phyloP scores from a whole-genome alignment of 192 early-diverging fungal species.

The Jimgerdemannia flammicorona region DNA sequence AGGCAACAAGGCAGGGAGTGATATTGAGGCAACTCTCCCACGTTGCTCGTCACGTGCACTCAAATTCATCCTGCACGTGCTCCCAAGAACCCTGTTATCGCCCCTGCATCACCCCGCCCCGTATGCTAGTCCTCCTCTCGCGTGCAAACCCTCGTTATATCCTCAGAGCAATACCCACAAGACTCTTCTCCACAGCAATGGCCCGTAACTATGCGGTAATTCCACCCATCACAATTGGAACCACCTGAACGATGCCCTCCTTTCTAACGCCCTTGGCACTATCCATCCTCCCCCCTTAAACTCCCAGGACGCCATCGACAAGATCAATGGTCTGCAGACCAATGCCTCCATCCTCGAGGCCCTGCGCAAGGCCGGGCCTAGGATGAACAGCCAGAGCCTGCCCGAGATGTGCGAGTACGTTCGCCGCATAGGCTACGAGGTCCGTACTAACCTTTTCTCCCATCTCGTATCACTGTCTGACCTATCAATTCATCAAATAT shows the following conservation, averaged over 20 bases:
- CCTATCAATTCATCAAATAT: background rate
- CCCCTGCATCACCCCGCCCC: too few relatives aligned
- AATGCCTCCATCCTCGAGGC: slow-evolving; percentile 76
- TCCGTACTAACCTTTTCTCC: slow-evolving; percentile 18
- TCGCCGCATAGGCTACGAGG: slow-evolving; percentile 72
- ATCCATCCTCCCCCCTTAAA: background rate
- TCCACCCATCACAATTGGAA: background rate
- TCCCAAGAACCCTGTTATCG: too few relatives aligned
- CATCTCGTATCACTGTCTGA: background rate
- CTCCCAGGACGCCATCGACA: slow-evolving; percentile 67
- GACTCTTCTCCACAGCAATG: background rate
- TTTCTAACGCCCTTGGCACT: background rate
- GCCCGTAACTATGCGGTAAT: background rate
- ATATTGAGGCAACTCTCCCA: too few relatives aligned
- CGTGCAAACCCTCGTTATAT: too few relatives aligned
- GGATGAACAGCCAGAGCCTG: slow-evolving; percentile 54
- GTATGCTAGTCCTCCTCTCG: too few relatives aligned
- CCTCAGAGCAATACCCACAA: too few relatives aligned
- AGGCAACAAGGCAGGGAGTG: too few relatives aligned
- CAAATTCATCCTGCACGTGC: too few relatives aligned
- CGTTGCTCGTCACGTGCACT: too few relatives aligned
- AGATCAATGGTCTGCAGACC: slow-evolving; percentile 83
- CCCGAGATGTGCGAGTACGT: slow-evolving; percentile 66
- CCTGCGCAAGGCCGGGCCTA: slow-evolving; percentile 62
- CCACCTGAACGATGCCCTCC: background rate